Evolutionary conservation across 2,329 filamentous ascomycete genomes (phyloP).

Genomic region (Aspergillus udagawae): DNA sequence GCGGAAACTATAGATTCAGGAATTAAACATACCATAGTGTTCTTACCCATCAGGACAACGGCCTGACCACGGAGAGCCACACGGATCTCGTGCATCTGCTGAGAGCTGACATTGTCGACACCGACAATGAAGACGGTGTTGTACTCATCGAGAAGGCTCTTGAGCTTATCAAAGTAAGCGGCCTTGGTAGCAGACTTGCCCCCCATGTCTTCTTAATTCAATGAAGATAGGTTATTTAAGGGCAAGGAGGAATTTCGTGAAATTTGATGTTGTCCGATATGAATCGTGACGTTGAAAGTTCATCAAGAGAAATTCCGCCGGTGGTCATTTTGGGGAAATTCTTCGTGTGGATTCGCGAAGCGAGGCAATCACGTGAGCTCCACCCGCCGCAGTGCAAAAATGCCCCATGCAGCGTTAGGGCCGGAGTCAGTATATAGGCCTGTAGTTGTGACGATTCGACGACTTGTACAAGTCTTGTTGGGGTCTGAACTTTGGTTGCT

Average conservation of each 20-base stretch:
- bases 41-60: slow-evolving; percentile 99
- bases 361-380: slow-evolving; percentile 31
- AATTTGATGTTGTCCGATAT: slow-evolving; percentile 23
- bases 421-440: not conserved
- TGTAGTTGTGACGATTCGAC: not conserved
- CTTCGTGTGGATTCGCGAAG: slow-evolving; percentile 39
- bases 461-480: not conserved
- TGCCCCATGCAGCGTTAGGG: not conserved
- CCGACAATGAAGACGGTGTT: slow-evolving; percentile 95
- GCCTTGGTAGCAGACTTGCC: slow-evolving; percentile 93
- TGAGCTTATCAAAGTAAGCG: slow-evolving; percentile 99
- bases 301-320: slow-evolving; percentile 12
- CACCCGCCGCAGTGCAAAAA: slow-evolving; percentile 2
- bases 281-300: slow-evolving; percentile 22
- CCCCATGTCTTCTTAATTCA: slow-evolving; percentile 92
- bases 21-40: slow-evolving; percentile 80
- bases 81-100: slow-evolving; percentile 99
- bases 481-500: not conserved
- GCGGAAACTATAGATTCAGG: not conserved
- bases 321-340: slow-evolving; percentile 22
- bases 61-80: slow-evolving; percentile 82
- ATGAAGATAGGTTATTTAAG: slow-evolving; percentile 99
- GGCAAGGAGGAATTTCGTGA: slow-evolving; percentile 58
- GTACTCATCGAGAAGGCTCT: slow-evolving; percentile 94
- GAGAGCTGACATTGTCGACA: slow-evolving; percentile 99